Base-by-base conservation (phyloP, 1,284 basidiomycete genomes). In the Naganishia sp. region DNA sequence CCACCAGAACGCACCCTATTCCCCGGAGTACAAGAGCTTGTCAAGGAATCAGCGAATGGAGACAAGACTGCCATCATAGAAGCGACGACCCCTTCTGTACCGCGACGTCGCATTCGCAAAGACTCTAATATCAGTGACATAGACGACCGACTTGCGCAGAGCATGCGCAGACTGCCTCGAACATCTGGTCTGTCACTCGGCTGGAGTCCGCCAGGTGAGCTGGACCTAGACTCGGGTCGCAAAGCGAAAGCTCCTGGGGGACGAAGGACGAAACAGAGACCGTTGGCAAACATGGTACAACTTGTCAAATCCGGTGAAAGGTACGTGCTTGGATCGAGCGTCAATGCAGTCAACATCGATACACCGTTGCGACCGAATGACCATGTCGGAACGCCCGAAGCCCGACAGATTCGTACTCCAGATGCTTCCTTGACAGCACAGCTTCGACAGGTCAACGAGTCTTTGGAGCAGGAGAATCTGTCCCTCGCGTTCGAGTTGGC, bases 121-220 rank as follows among this genome's bases (percentile, higher is more conserved):
- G 36, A 23, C 6, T 55, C 53, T 2, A 55, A 33, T 13, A 18
- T 36, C 21, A 55, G 53, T 18, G 53, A 55, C 21, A 42, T 55
- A 11, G 53, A 55, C 11, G 53, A 55, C 18, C 36, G 39, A 31
- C 53, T 55, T 13, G 18, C 33, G 18, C 53, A 55, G 21, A 55
- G 53, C 31, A 55, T 55, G 53, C 36, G 36, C 9, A 55, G 36
- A 31, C 36, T 55, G 33, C 53, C 53, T 6, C 36, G 53, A 21
- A 21, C 21, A 15, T 55, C 53, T 42, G 53, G 53, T 6, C 6
- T 55, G 11, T 39, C 25, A 25, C 18, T 10, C 25, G 33, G 15
- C n/a, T 11, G 18, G 7, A 55, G 53, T n/a, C 53, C 53, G 11
- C 53, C 10, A 16, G 18, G n/a, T 36, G 21, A 39, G 5, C 33